phyloP scores from a whole-genome alignment of 2,329 filamentous ascomycete genomes.

The Dothideomycetes sp. region DNA sequence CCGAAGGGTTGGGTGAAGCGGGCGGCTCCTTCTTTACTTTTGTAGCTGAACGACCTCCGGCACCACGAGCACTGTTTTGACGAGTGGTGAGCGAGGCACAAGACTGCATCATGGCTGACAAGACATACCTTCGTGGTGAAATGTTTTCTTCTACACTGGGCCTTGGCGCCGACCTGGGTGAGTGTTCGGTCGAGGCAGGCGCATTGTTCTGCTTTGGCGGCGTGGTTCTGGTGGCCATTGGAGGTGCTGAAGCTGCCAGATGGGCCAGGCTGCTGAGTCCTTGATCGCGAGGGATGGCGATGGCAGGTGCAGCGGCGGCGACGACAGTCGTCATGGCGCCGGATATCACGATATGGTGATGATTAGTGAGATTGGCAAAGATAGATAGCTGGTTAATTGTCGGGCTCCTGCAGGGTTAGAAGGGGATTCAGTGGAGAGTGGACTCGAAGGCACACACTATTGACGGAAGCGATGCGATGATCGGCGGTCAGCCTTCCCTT shows the following conservation, averaged over 20 bases:
- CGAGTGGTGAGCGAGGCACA: conserved; percentile 22
- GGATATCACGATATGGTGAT: background rate
- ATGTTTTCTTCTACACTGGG: conserved; percentile 39
- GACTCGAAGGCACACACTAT: conserved; percentile 14
- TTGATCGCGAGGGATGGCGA: conserved; percentile 24
- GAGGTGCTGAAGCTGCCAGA: conserved; percentile 23
- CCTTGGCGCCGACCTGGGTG: conserved; percentile 15
- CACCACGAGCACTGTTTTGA: conserved; percentile 12
- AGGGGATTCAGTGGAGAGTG: conserved; percentile 6
- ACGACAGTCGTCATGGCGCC: conserved; percentile 38
- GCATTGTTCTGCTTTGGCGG: conserved; percentile 29
- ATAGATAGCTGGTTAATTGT: conserved; percentile 1
- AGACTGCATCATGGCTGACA: background rate
- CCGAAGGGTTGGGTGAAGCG: conserved; percentile 68
- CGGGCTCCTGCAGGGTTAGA: conserved; percentile 12
- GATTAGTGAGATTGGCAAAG: background rate
- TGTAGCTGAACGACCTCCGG: conserved; percentile 52
- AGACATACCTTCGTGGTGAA: conserved; percentile 43
- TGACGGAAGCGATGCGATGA: conserved; percentile 15
- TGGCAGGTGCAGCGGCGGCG: conserved; percentile 33
- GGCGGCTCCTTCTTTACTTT: conserved; percentile 93
- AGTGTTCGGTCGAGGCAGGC: conserved; percentile 26
- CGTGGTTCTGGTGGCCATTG: conserved; percentile 27
- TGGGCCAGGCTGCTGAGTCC: conserved; percentile 15
- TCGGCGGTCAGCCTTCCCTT: conserved; percentile 12